Conservation (phyloP, 352 stramenopile genomes). For the Phytophthora meadii region DNA sequence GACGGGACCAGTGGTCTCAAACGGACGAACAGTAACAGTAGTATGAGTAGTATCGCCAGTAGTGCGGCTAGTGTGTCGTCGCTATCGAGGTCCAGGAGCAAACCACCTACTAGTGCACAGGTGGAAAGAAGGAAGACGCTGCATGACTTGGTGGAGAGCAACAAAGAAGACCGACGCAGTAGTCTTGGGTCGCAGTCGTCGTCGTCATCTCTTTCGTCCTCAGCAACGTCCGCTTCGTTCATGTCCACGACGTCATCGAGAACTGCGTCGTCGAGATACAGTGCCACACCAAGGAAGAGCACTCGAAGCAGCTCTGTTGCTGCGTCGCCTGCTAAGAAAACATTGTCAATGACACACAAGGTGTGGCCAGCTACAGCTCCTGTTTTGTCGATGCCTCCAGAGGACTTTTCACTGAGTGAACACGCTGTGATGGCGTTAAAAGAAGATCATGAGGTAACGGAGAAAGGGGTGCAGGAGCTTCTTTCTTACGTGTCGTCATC, state of each 20-base stretch:
- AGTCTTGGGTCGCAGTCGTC: constrained; percentile 64
- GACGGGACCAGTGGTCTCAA: constrained; percentile 30
- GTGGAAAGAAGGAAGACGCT: constrained; percentile 42
- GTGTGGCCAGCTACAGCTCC: constrained; percentile 45
- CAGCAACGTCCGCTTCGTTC: constrained; percentile 43
- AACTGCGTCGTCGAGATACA: constrained; percentile 22
- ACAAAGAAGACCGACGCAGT: constrained; percentile 49
- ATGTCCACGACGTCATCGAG: constrained; percentile 42
- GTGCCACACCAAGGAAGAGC: constrained; percentile 3
- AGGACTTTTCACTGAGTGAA: constrained; percentile 56
- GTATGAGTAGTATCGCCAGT: constrained; percentile 36
- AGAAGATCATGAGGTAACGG: constrained; percentile 68
- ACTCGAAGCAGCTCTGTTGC: constrained; percentile 11
- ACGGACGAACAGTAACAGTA: constrained; percentile 43
- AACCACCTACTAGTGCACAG: constrained; percentile 22
- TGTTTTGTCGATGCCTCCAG: constrained; percentile 32
- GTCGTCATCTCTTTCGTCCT: constrained; percentile 53
- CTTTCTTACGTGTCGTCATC: constrained; percentile 47
- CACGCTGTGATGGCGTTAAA: constrained; percentile 63
- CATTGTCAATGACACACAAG: constrained; percentile 34
- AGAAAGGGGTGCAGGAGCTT: constrained; percentile 69
- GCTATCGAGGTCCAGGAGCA: constrained; percentile 22
- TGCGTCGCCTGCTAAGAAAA: constrained; percentile 23
- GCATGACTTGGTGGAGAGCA: constrained; percentile 49
- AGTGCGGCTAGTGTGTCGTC: constrained; percentile 35